These are phyloP conservation scores for Cucurbitaria berberidis DNA, from an alignment of 2,329 filamentous ascomycete genomes.

Conservation along the genomic window DNA sequence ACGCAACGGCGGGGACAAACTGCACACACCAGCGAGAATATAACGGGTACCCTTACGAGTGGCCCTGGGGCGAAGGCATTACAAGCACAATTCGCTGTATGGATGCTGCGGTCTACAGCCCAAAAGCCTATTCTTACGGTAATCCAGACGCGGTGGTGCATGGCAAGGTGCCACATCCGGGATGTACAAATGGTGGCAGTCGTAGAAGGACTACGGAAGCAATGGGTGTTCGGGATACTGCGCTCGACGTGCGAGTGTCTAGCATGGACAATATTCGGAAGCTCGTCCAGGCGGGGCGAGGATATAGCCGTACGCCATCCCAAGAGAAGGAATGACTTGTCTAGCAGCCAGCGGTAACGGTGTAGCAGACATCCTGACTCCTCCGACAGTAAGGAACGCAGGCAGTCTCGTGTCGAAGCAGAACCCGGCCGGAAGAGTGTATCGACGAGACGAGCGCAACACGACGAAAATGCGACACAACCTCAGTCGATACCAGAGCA, in stretches of 20 bases:
- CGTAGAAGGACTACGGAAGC: background rate
- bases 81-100: too few species aligned
- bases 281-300: background rate
- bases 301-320: background rate
- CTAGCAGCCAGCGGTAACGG: background rate
- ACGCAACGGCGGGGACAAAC: too few species aligned
- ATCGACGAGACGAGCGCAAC: background rate
- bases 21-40: too few species aligned
- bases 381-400: background rate
- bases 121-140: background rate
- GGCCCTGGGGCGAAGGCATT: too few species aligned
- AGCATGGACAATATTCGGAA: background rate
- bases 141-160: background rate
- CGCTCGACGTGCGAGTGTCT: background rate
- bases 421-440: background rate
- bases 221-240: background rate
- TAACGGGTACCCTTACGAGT: too few species aligned
- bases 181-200: background rate
- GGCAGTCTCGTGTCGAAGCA: background rate
- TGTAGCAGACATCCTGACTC: background rate
- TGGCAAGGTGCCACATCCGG: background rate
- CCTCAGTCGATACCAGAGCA: background rate
- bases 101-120: too few species aligned
- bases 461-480: background rate
- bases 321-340: background rate